Percentiles rank a stretch among this genome's conserved stretches.
These are phyloP conservation scores for Grifola frondosa DNA, from an alignment of 1,284 basidiomycete genomes.

Conservation along the genomic window DNA sequence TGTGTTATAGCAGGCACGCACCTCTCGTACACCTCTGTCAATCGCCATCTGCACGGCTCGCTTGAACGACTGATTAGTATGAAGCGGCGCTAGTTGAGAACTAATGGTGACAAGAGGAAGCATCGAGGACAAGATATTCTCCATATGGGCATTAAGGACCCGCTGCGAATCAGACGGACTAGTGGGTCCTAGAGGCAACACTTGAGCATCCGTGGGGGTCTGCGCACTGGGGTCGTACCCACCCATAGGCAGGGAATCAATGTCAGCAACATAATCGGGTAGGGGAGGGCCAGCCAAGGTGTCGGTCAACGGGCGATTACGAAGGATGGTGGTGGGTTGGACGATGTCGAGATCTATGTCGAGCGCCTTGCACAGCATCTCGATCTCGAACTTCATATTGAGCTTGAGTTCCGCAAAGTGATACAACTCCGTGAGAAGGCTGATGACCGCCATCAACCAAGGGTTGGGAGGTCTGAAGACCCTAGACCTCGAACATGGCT, in stretches of 20 bases:
- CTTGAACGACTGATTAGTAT: slow-evolving; percentile 84
- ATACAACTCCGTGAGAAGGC: slow-evolving; percentile 92
- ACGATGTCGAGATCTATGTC: slow-evolving; percentile 87
- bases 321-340: slow-evolving; percentile 82
- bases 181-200: slow-evolving; percentile 55
- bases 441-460: slow-evolving; percentile 95
- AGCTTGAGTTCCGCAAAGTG: slow-evolving; percentile 96
- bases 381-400: slow-evolving; percentile 98
- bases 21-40: slow-evolving; percentile 93
- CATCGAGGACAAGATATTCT: slow-evolving; percentile 76
- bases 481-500: slow-evolving; percentile 84
- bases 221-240: slow-evolving; percentile 56
- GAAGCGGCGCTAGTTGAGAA: slow-evolving; percentile 68
- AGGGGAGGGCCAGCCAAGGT: slow-evolving; percentile 53
- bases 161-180: slow-evolving; percentile 60
- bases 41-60: slow-evolving; percentile 90
- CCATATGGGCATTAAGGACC: slow-evolving; percentile 68
- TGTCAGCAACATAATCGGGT: slow-evolving; percentile 71
- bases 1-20: slow-evolving; percentile 33
- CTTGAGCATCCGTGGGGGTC: slow-evolving; percentile 52
- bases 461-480: slow-evolving; percentile 98
- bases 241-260: slow-evolving; percentile 69
- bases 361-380: slow-evolving; percentile 92
- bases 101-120: slow-evolving; percentile 80
- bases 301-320: slow-evolving; percentile 62